Evolutionary conservation across 2,329 filamentous ascomycete genomes (phyloP).

Genomic region (Ceratocystis alfenasii): DNA sequence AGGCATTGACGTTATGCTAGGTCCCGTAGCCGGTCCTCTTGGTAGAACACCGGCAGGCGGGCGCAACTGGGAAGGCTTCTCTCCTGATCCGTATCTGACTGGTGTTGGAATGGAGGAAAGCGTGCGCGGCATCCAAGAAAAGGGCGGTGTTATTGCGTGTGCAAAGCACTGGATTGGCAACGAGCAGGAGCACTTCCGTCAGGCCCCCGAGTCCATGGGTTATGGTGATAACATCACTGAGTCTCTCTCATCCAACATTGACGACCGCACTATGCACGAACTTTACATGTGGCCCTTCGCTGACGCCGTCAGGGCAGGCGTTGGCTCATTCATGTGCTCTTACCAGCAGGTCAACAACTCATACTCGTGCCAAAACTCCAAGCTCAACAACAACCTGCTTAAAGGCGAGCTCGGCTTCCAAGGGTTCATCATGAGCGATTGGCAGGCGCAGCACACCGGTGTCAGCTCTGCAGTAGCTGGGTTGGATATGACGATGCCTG

Average conservation of each 20-base stretch:
- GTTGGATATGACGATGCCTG: slow-evolving; percentile 81
- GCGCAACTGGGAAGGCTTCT: slow-evolving; percentile 55
- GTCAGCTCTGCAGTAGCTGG: slow-evolving; percentile 56
- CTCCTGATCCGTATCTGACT: slow-evolving; percentile 62
- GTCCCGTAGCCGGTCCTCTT: slow-evolving; percentile 37
- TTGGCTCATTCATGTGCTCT: slow-evolving; percentile 52
- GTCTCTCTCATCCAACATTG: slow-evolving; percentile 47
- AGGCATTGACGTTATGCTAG: slow-evolving; percentile 61
- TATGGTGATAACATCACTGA: slow-evolving; percentile 51
- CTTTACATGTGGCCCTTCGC: slow-evolving; percentile 69
- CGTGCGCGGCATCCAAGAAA: slow-evolving; percentile 70
- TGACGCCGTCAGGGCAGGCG: slow-evolving; percentile 57
- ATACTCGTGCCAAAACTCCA: slow-evolving; percentile 68
- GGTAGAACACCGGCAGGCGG: slow-evolving; percentile 38
- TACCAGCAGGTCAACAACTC: slow-evolving; percentile 75
- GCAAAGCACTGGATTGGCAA: slow-evolving; percentile 67
- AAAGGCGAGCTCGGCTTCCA: slow-evolving; percentile 53
- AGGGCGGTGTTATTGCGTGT: slow-evolving; percentile 69
- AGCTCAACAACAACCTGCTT: slow-evolving; percentile 60
- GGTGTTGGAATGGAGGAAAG: slow-evolving; percentile 61
- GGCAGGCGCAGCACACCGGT: slow-evolving; percentile 62
- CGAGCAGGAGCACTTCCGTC: slow-evolving; percentile 69
- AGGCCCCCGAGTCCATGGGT: slow-evolving; percentile 42
- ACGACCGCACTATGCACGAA: slow-evolving; percentile 65
- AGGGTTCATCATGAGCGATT: slow-evolving; percentile 55